phyloP scores from a whole-genome alignment of 208 protist species.

The Acanthamoeba culbertsoni region DNA sequence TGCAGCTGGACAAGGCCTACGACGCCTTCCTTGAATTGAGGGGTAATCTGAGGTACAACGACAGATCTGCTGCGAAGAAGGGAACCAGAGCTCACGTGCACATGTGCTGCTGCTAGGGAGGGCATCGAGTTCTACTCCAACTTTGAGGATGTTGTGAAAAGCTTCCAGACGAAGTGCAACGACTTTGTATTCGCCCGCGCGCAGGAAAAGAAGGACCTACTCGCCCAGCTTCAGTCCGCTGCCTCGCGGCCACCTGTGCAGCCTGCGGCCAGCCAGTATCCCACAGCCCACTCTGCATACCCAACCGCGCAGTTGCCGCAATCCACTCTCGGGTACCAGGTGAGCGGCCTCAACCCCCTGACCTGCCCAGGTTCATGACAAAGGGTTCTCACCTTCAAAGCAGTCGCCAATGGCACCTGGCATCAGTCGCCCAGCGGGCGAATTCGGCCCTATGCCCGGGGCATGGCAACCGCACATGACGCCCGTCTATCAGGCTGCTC shows the following conservation, averaged over 20 bases:
- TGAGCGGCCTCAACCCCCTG: not conserved
- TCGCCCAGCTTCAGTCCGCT: not conserved
- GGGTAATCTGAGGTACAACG: not conserved
- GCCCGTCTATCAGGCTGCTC: not conserved
- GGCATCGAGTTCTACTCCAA: conserved; percentile 40
- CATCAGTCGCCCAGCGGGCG: not conserved
- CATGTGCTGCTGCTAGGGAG: not conserved
- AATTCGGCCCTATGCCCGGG: not conserved
- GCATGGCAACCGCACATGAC: conserved; percentile 29
- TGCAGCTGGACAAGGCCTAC: not conserved
- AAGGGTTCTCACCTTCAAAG: not conserved
- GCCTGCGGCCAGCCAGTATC: not conserved
- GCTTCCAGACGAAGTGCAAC: conserved; percentile 16
- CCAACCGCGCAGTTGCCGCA: not conserved
- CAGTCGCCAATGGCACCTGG: not conserved
- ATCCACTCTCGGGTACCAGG: not conserved
- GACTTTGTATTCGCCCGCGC: not conserved
- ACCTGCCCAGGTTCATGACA: not conserved
- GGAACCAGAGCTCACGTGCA: no score
- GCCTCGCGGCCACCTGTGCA: not conserved
- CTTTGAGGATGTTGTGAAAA: not conserved
- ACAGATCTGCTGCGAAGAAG: not conserved
- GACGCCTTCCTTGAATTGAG: not conserved
- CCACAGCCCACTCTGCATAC: not conserved
- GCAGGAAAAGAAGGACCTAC: not conserved